Percentiles rank a stretch among this genome's conserved stretches.
phyloP scores from a whole-genome alignment of 805 yeast genomes.

The Starmerella roubikii region DNA sequence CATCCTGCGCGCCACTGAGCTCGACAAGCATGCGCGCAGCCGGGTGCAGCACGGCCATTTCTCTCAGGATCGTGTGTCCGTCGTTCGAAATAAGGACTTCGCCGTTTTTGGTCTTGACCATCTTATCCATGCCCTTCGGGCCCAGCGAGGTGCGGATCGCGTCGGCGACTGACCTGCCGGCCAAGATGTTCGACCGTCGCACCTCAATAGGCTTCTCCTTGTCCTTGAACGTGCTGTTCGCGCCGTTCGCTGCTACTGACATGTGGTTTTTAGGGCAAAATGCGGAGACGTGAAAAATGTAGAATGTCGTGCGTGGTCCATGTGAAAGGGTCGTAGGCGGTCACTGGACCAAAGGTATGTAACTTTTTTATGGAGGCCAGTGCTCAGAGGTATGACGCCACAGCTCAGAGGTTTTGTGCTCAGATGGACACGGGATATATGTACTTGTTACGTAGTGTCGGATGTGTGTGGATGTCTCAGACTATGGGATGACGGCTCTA shows the following conservation, averaged over 20 bases:
- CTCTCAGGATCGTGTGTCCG: slow-evolving; percentile 92
- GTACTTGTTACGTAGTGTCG: no score
- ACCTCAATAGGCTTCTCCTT: slow-evolving; percentile 93
- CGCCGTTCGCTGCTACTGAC: slow-evolving; percentile 9
- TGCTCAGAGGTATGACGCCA: no score
- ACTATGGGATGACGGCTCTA: no score
- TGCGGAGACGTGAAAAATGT: no score
- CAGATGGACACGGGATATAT: no score
- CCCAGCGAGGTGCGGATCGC: slow-evolving; percentile 93
- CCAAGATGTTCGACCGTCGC: slow-evolving; percentile 72
- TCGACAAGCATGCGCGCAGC: slow-evolving; percentile 98
- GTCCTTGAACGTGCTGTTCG: slow-evolving; percentile 76
- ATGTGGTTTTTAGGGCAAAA: no score
- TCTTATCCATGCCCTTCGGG: slow-evolving; percentile 99
- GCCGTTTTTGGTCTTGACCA: slow-evolving; percentile 82
- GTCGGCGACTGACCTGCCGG: slow-evolving; percentile 90
- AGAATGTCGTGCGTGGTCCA: no score
- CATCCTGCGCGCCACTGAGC: slow-evolving; percentile 93
- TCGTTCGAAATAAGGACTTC: slow-evolving; percentile 92
- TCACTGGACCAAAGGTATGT: no score
- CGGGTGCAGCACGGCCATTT: slow-evolving; percentile 97
- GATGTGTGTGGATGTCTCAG: no score
- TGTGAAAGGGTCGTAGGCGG: no score
- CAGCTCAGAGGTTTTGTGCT: no score
- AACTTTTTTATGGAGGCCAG: no score